These are phyloP conservation scores for Beauveria sp. DNA, from an alignment of 2,329 filamentous ascomycete genomes.

Conservation along the genomic window DNA sequence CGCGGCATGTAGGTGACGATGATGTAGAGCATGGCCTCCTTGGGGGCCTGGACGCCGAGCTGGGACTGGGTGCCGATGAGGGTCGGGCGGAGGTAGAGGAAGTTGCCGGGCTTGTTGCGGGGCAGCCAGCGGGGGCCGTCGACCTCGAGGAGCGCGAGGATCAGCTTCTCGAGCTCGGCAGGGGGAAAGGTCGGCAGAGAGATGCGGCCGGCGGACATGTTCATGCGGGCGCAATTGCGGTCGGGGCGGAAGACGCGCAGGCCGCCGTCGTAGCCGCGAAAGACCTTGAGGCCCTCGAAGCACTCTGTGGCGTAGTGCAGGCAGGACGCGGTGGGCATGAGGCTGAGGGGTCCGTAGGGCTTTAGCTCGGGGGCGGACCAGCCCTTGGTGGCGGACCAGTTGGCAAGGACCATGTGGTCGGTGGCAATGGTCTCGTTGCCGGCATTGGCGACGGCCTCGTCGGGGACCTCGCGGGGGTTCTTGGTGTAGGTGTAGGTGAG, in stretches of 20 bases:
- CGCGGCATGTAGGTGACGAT: conserved; percentile 58
- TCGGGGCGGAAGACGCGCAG: conserved; percentile 72
- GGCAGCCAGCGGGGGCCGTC: conserved; percentile 78
- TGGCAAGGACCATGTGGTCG: conserved; percentile 80
- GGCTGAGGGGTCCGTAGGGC: conserved; percentile 67
- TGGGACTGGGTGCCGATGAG: conserved; percentile 77
- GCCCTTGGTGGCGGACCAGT: conserved; percentile 57
- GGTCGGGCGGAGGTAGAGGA: conserved; percentile 79
- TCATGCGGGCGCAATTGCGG: conserved; percentile 61
- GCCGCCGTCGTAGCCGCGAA: conserved; percentile 68
- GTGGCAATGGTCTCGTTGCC: conserved; percentile 54
- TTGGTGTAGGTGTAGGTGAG: conserved; percentile 47
- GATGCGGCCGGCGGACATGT: conserved; percentile 55
- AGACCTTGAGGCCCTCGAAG: conserved; percentile 79
- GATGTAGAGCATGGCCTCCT: conserved; percentile 82
- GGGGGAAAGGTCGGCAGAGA: conserved; percentile 68
- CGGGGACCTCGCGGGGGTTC: conserved; percentile 44
- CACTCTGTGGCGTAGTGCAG: conserved; percentile 89
- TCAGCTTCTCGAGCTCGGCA: conserved; percentile 63
- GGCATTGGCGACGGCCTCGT: conserved; percentile 37
- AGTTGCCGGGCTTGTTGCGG: conserved; percentile 56
- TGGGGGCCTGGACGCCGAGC: conserved; percentile 72
- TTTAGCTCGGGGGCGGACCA: conserved; percentile 69
- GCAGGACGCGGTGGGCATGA: conserved; percentile 73
- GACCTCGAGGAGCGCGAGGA: conserved; percentile 61